Evolutionary conservation across 306 rosid species (phyloP).

Genomic region (Phaseolus lunatus): DNA sequence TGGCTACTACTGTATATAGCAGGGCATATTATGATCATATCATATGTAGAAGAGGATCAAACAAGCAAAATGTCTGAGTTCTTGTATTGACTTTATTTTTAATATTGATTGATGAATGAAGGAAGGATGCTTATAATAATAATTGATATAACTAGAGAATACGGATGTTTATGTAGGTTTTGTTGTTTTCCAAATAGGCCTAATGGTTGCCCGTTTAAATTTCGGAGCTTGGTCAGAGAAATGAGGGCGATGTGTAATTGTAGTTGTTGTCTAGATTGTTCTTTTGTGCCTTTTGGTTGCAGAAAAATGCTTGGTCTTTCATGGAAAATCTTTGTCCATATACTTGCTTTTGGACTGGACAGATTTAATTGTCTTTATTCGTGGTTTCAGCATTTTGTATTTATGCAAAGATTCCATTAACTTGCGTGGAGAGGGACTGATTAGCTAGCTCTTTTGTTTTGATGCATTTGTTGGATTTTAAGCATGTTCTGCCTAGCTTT

Average conservation of each 20-base stretch:
- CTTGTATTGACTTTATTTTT: slow-evolving; percentile 11
- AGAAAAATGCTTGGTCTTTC: neutral
- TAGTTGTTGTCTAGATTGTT: slow-evolving; percentile 1
- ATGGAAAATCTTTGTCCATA: neutral
- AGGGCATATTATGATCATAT: slow-evolving; percentile 7
- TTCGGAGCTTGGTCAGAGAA: slow-evolving; percentile 14
- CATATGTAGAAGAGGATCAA: slow-evolving; percentile 25
- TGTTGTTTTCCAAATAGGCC: slow-evolving; percentile 15
- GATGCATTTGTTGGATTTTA: slow-evolving; percentile 33
- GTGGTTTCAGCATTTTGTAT: slow-evolving; percentile 24
- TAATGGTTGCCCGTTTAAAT: slow-evolving; percentile 9
- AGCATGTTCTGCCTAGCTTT: slow-evolving; percentile 35
- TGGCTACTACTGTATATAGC: neutral
- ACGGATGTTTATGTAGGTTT: slow-evolving; percentile 6
- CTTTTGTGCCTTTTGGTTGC: slow-evolving; percentile 26
- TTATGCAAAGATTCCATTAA: slow-evolving; percentile 23
- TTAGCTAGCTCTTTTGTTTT: slow-evolving; percentile 5
- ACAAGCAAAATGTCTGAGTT: slow-evolving; percentile 4
- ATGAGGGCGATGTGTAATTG: neutral
- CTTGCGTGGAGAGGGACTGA: slow-evolving; percentile 16
- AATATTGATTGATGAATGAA: neutral
- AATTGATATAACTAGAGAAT: slow-evolving; percentile 25
- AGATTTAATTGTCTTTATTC: slow-evolving; percentile 8
- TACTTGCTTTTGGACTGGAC: neutral
- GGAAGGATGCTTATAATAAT: neutral